Base-by-base conservation (phyloP, 805 yeast species). In the Sugiyamaella boreocaroliniensis region DNA sequence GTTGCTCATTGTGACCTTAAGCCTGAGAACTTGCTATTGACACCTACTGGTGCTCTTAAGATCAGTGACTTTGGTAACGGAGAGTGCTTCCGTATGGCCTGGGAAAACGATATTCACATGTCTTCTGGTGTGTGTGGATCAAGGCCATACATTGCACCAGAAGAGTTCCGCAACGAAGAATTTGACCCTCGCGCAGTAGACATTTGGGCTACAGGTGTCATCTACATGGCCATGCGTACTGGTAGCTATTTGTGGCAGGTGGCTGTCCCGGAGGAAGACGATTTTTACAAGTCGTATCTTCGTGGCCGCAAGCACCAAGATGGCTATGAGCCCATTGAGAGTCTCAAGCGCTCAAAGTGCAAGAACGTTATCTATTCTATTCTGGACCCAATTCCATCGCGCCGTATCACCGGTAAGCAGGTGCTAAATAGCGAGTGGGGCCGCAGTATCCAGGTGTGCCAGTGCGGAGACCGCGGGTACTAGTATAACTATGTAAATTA, bases 341-440 rank as follows among this genome's bases (percentile, higher is more conserved):
- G 72, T 48, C 72, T 92, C 61, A 86, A 92, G 64, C 74, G 96
- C 40, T 90, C 95, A 1, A 75, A 95, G 61, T 90, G 98, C 66
- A 76, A 96, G 50, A 92, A 92, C 64, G 98, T 92, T 42, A 85
- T 93, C 54, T 92, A 92, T 67, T 87, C 96, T 18, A 86, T 93
- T 51, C 73, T 93, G 60, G 98, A 93, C 65, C 99, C 99, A 1
- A 82, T 85, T 34, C 95, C 99, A 3, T 73, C 77, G 12, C 77
- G 97, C 61, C 78, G 98, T 66, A 86, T 93, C 58, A 90, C 86
- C 22, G 95, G 95, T 12, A 80, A 81, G 61, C 97, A 92, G 69
- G 81, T 90, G 26, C 73, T 93, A 65, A 89, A 86, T 64, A 84
- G 93, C 66, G 98, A 93, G 68, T 92, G 98, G 98, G 96, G 95